These are phyloP conservation scores for Escovopsis sp. DNA, from an alignment of 2,329 filamentous ascomycete genomes.

Conservation along the genomic window DNA sequence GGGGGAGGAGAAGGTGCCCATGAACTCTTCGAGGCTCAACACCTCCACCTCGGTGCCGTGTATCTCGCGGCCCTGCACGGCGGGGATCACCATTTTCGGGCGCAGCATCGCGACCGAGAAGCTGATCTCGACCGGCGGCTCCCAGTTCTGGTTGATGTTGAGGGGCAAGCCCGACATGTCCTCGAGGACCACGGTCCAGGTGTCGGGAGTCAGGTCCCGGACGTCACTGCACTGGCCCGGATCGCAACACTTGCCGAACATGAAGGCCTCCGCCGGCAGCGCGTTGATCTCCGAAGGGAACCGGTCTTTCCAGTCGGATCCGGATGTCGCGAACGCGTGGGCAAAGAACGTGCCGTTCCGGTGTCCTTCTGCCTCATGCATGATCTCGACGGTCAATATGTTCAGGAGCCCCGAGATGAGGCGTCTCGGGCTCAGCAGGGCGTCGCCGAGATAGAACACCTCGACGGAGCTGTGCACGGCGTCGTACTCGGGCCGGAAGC, in stretches of 20 bases:
- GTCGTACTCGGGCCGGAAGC: no score
- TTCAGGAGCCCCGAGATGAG: not conserved
- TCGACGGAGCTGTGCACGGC: no score
- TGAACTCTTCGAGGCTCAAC: not conserved
- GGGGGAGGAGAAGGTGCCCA: not conserved
- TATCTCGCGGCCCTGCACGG: not conserved
- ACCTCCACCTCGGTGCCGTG: not conserved
- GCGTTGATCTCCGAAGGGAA: not conserved
- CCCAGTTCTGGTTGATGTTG: no score
- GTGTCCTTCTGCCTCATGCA: no score
- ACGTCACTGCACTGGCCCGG: not conserved
- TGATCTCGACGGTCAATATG: no score
- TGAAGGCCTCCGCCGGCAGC: not conserved
- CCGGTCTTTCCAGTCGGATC: not conserved
- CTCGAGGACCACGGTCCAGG: constrained; percentile 1
- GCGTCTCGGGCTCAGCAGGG: not conserved
- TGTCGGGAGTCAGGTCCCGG: not conserved
- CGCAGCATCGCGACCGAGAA: constrained; percentile 1
- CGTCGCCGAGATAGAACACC: not conserved
- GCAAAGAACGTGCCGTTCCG: not conserved
- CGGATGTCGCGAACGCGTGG: not conserved
- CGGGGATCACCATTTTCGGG: not conserved
- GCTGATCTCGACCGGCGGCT: no score
- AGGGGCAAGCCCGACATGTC: no score
- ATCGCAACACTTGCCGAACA: not conserved